Evolutionary conservation across 2,329 filamentous ascomycete genomes (phyloP), one percentile per base, ranked within the genome.

Genomic region (Chaetomiaceae sp.): DNA sequence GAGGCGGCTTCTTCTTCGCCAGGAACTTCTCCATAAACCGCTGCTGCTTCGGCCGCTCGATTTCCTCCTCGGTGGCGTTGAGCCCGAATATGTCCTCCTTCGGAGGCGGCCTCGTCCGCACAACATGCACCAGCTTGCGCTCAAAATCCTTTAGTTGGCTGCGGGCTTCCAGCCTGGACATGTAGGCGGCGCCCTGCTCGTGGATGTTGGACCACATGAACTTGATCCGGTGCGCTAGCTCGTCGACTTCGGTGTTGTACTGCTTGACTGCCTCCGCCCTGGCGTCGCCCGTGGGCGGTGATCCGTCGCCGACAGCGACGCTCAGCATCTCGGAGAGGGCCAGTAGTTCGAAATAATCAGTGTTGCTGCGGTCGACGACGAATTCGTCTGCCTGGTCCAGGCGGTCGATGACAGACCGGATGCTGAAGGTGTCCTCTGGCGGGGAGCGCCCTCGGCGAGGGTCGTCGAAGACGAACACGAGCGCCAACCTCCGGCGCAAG

Each of bases 101-200:
- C 11, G 74, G 75, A 46, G 73, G 77, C 42, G 74, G 76, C 60
- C 79, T 80, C 11, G 87, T 88, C 45, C 90, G 78, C 44, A 92
- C 84, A 3, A 82, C 79, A 65, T 87, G 84, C 43, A 83, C 71
- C 14, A 96, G 74, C 51, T 91, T 82, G 63, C 88, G 83, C 54
- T 85, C 79, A n/a, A 96, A 72, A 53, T 84, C 79, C 63, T 95
- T 87, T 36, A 95, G 75, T 11, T 79, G 77, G 50, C 84, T 83
- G 69, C 95, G 96, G 12, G 88, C 83, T 64, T 95, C 84, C 27
- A 88, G 87, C 27, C 88, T 80, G 15, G 80, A 79, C 54, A 94
- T 75, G 62, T 87, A 83, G 20, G 83, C 83, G 40, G 89, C 86
- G 37, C 88, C 89, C 1, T 84, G 79, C 63, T 91, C 88, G 54